Base-by-base conservation (phyloP, 176 grass and related monocot genomes). In the Eleusine coracana region DNA sequence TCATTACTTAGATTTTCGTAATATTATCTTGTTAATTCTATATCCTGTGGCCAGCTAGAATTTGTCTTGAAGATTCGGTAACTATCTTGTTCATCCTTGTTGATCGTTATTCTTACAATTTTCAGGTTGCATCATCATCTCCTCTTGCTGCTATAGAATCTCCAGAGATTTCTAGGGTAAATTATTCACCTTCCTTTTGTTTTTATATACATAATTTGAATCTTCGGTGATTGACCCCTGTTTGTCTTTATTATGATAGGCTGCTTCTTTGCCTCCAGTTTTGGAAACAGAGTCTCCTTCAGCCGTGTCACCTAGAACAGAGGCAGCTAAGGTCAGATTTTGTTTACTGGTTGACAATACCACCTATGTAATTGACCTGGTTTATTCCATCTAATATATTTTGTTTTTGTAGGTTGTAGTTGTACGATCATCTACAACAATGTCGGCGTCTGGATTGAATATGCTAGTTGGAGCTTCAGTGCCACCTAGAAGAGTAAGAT, bases 371-470 rank as follows among this genome's bases (percentile, higher is more conserved):
- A 45, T 79, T 40, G n/a, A 1, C 10, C 17, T 50, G 29, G 18
- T 13, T 23, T 68, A 64, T 49, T 20, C 55, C 11, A 46, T 80
- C 64, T 93, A 49, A 79, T 90, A 51, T 46, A 82, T 46, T 80
- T 89, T 79, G 39, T 15, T 68, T 63, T 49, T 74, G 69, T 78
- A 91, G 92, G 80, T 89, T 87, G 14, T 94, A 72, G 31, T 34
- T 34, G 31, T 34, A 34, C 31, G 31, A 34, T 86, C 54, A 52
- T 39, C 86, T 72, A 89, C 80, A 28, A 42, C 80, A n/a, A 86
- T 91, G 52, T 91, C 86, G 52, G 86, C 86, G 71, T 89, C 80
- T 52, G 92, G 92, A 62, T 72, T 94, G 54, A 91, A 71, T 61
- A 76, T 90, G 78, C 79, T 90, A 34, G 83, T 48, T 66, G 88